Conservation (phyloP, 352 stramenopile genomes). For the Pythium folliculosum region DNA sequence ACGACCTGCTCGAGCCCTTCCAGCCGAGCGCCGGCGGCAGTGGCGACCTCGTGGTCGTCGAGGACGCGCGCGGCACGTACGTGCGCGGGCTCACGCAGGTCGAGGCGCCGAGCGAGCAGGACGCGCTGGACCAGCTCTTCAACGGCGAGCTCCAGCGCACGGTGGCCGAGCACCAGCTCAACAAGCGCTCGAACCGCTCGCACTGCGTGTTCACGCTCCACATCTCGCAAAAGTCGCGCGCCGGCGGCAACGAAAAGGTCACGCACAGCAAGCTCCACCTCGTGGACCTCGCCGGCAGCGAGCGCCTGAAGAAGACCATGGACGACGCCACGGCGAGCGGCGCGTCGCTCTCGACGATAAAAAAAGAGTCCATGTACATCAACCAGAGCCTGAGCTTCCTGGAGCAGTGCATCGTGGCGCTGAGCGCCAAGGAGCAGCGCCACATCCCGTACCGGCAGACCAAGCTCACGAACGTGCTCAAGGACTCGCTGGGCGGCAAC, state of each 20-base stretch:
- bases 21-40: constrained; percentile 12
- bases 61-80: constrained; percentile 80
- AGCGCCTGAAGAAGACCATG: constrained; percentile 94
- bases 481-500: constrained; percentile 95
- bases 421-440: constrained; percentile 63
- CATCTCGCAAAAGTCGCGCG: constrained; percentile 87
- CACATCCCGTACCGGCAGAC: constrained; percentile 94
- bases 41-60: constrained; percentile 79
- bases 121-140: constrained; percentile 92
- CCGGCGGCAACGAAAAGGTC: constrained; percentile 70
- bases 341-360: constrained; percentile 79
- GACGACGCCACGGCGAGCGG: constrained; percentile 40
- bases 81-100: constrained; percentile 89
- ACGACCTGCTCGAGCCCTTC: constrained; percentile 79
- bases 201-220: constrained; percentile 94
- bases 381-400: constrained; percentile 96
- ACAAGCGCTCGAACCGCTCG: constrained; percentile 93
- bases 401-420: constrained; percentile 93
- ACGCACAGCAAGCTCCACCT: constrained; percentile 92
- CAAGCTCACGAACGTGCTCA: constrained; percentile 94
- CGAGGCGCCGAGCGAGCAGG: constrained; percentile 75
- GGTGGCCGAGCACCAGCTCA: constrained; percentile 92
- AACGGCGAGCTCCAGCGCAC: constrained; percentile 91
- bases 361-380: constrained; percentile 98
- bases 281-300: constrained; percentile 94